These are phyloP conservation scores for Hypoxylon sp. DNA, from an alignment of 2,329 filamentous ascomycete genomes.

Conservation along the genomic window DNA sequence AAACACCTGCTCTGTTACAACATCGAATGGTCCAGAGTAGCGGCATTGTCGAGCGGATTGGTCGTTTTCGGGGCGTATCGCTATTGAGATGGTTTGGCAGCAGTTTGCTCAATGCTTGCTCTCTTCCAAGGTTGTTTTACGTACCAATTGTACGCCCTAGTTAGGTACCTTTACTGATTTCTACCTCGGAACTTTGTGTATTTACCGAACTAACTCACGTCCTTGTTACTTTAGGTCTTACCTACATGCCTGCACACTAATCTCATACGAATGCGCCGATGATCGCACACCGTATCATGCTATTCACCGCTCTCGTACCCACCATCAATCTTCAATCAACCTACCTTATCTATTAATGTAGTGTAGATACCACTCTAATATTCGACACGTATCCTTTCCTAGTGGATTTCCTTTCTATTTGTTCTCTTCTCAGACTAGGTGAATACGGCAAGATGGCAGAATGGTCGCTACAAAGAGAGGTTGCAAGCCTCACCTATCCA, in stretches of 20 bases:
- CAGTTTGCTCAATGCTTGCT: no score
- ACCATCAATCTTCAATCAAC: background rate
- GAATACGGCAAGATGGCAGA: constrained; percentile 25
- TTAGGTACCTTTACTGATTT: background rate
- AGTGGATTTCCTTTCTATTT: background rate
- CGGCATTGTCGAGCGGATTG: no score
- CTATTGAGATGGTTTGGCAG: no score
- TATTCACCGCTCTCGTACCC: background rate
- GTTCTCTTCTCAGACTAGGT: background rate
- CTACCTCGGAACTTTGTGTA: no score
- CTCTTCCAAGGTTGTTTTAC: no score
- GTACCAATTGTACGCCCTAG: no score
- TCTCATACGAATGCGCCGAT: constrained; percentile 3
- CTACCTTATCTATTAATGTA: background rate
- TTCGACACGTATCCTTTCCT: background rate
- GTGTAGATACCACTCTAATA: background rate
- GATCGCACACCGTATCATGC: constrained; percentile 3
- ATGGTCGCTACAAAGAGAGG: constrained; percentile 19
- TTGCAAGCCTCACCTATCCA: constrained; percentile 34
- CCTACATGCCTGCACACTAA: constrained; percentile 1
- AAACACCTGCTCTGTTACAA: no score
- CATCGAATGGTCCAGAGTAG: no score
- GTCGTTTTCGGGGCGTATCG: no score
- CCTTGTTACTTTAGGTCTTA: background rate
- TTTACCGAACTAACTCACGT: background rate